Base-by-base conservation (phyloP, 1,139 yeast species). In the Pichia sp. region DNA sequence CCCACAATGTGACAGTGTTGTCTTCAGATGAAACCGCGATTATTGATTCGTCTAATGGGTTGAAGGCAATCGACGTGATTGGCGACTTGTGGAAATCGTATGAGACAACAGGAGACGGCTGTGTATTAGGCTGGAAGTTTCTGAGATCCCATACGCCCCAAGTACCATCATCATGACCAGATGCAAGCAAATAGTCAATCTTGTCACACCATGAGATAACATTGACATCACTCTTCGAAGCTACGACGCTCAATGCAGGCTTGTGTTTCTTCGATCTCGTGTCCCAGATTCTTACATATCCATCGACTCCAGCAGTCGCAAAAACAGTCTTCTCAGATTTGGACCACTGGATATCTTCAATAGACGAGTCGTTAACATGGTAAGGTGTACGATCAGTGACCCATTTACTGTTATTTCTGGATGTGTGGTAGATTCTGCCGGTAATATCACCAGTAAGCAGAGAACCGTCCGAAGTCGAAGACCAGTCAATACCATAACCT, bases 91-190 rank as follows among this genome's bases (percentile, higher is more conserved):
- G 99, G 87, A 93, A 95, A 62, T 87, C 89, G 66, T 93, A 93
- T 61, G 86, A 85, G 8, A 96, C 98, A 31, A 91, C 97, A 10
- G 90, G 87, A 26, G 71, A 65, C 23, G 79, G 70, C 46, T 74
- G 71, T 31, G 66, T 56, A 44, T 73, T 70, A 47, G 80, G 80
- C 58, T 81, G 79, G 72, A 95, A 90, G 62, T 81, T 86, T 67
- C 99, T 85, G 70, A 93, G 76, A 73, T 93, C 99, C 99, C 99
- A 93, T 42, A 93, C 95, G 50, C 96, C 90, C 96, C 98, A 93
- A 31, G 84, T 73, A 56, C 99, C 99, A 68, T 90, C 96, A 68
- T 93, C 99, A 66, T 93, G 96, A 59, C 99, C 99, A 48, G 95
- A 84, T 0, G 98, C 98, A 56, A 93, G 76, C 63, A 93, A 74